Conservation (phyloP, 257 asterid species). For the Solanum boliviense region DNA sequence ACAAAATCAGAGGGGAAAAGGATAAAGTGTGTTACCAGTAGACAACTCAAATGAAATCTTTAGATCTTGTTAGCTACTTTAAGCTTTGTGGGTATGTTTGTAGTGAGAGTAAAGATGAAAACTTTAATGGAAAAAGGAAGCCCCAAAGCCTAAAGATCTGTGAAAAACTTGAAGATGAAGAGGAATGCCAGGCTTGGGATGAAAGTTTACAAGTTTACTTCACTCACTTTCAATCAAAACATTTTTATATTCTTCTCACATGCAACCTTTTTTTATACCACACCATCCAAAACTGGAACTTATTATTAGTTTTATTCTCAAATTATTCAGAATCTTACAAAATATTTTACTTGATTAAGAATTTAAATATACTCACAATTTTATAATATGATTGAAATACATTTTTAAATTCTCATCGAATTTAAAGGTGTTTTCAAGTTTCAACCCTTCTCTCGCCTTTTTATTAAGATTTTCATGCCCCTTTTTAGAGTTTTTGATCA, state of each 20-base stretch:
- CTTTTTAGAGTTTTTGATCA: not conserved
- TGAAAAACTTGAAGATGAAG: not conserved
- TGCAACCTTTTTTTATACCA: not conserved
- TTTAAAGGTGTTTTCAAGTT: not conserved
- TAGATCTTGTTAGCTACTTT: constrained; percentile 1
- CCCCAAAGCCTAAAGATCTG: not conserved
- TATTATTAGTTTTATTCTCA: too few relatives aligned
- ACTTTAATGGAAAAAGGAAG: not conserved
- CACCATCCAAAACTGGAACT: not conserved
- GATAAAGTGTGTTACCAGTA: not conserved
- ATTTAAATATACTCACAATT: too few relatives aligned
- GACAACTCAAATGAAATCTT: not conserved
- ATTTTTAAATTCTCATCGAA: too few relatives aligned
- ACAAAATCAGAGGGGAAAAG: not conserved
- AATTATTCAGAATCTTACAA: too few relatives aligned
- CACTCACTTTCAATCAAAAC: not conserved
- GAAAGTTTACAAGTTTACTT: not conserved
- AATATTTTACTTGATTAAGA: too few relatives aligned
- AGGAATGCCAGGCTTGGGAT: not conserved
- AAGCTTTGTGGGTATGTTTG: not conserved
- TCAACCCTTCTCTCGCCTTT: not conserved
- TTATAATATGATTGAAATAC: too few relatives aligned
- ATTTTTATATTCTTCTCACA: not conserved
- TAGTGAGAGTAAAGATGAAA: constrained; percentile 3
- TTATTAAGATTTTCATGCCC: not conserved